A percentile compares a stretch with the other conserved stretches of the same genome.
Conservation (phyloP, 192 early-diverging fungal species). For the Coemansia sp. region DNA sequence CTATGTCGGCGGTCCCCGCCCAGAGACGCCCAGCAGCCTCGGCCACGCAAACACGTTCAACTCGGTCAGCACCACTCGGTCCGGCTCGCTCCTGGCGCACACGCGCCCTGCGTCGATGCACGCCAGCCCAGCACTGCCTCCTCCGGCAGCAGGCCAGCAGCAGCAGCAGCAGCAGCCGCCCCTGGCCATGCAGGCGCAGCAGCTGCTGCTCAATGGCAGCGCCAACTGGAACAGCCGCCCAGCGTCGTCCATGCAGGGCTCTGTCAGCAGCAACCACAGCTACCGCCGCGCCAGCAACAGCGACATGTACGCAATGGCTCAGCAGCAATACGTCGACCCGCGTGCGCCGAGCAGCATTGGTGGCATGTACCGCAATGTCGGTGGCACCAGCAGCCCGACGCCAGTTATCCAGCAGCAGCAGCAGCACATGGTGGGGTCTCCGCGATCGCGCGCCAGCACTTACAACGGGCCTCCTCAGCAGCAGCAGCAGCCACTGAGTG, state of each 20-base stretch:
- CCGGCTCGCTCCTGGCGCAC: constrained; percentile 16
- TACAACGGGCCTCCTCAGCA: constrained; percentile 23
- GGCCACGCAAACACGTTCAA: constrained; percentile 13
- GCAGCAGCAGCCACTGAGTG: constrained; percentile 17
- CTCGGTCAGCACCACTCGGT: constrained; percentile 24
- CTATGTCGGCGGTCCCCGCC: constrained; percentile 1
- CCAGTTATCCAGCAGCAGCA: constrained; percentile 16
- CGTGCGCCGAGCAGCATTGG: no score
- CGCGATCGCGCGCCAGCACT: constrained; percentile 31
- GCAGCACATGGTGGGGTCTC: constrained; percentile 38
- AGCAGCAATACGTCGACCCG: no score
- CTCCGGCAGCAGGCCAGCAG: not conserved
- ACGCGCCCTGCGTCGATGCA: constrained; percentile 32
- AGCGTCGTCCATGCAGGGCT: constrained; percentile 39
- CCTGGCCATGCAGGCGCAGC: constrained; percentile 7
- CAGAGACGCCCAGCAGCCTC: constrained; percentile 7
- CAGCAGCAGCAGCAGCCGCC: constrained; percentile 8
- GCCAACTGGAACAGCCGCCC: constrained; percentile 36
- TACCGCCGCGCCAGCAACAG: constrained; percentile 47
- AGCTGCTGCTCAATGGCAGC: constrained; percentile 11
- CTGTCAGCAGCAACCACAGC: constrained; percentile 6
- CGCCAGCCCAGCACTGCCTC: not conserved
- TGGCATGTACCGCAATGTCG: no score
- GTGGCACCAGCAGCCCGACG: no score
- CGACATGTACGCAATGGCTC: constrained; percentile 38